Percentiles rank a stretch among this genome's conserved stretches.
These are phyloP conservation scores for Vigna hirtella DNA, from an alignment of 306 rosid genomes.

Conservation along the genomic window DNA sequence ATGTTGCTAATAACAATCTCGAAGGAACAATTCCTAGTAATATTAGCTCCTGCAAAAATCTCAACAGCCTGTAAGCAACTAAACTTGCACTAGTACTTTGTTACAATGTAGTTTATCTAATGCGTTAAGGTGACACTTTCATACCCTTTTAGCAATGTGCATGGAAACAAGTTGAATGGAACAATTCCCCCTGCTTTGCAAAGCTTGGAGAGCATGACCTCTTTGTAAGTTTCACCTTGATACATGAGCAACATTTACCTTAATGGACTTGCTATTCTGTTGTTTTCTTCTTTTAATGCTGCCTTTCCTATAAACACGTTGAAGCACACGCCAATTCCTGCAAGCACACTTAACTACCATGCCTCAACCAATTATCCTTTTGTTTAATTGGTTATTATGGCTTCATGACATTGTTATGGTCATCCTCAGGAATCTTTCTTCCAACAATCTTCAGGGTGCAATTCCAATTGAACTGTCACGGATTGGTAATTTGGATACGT, in stretches of 20 bases:
- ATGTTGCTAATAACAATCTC: constrained; percentile 87
- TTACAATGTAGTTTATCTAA: background rate
- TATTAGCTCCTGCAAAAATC: constrained; percentile 88
- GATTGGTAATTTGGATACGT: constrained; percentile 91
- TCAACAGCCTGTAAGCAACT: constrained; percentile 87
- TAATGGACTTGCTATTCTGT: background rate
- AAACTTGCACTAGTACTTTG: constrained; percentile 24
- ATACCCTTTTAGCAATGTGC: constrained; percentile 54
- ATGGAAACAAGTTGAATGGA: constrained; percentile 91
- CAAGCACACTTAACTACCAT: background rate
- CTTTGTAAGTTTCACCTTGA: constrained; percentile 67
- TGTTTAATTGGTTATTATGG: constrained; percentile 1
- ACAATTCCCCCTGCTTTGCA: constrained; percentile 74
- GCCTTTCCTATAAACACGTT: background rate
- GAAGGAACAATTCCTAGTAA: constrained; percentile 85
- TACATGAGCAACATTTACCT: background rate
- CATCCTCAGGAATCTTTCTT: constrained; percentile 80
- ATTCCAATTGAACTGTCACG: constrained; percentile 94
- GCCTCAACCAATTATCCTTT: background rate
- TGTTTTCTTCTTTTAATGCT: background rate
- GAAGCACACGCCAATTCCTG: background rate
- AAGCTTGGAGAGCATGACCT: constrained; percentile 95
- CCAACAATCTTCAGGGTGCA: constrained; percentile 73
- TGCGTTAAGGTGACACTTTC: constrained; percentile 26
- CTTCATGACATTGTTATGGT: constrained; percentile 23